These are phyloP conservation scores for Fusarium xylarioides DNA, from an alignment of 2,329 filamentous ascomycete species.

Conservation along the genomic window DNA sequence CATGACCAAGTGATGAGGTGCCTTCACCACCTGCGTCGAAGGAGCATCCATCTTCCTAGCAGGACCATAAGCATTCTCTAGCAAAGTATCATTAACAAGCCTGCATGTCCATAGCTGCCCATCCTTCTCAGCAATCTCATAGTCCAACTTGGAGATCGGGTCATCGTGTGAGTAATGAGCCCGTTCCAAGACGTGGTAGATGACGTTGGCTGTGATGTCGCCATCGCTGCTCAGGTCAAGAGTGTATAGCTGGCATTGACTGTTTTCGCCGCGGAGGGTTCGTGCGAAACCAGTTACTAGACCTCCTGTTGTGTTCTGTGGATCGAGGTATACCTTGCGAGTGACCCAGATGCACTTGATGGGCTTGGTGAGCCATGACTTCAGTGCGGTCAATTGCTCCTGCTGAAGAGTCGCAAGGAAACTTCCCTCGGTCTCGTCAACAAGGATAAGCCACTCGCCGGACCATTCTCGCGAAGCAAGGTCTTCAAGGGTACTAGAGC, in stretches of 20 bases:
- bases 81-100: slow-evolving; percentile 27
- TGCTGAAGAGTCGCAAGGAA: slow-evolving; percentile 26
- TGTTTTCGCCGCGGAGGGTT: slow-evolving; percentile 33
- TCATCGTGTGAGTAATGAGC: slow-evolving; percentile 33
- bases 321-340: slow-evolving; percentile 34
- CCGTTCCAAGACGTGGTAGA: slow-evolving; percentile 31
- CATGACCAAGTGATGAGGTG: slow-evolving; percentile 26
- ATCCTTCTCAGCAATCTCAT: slow-evolving; percentile 37
- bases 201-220: slow-evolving; percentile 3
- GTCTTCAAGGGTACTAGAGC: slow-evolving; percentile 20
- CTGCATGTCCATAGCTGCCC: slow-evolving; percentile 38
- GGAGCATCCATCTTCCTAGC: slow-evolving; percentile 27
- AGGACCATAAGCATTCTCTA: slow-evolving; percentile 35
- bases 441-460: slow-evolving; percentile 31
- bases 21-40: slow-evolving; percentile 7
- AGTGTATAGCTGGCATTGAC: slow-evolving; percentile 35
- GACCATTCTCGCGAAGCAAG: slow-evolving; percentile 23
- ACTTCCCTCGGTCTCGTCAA: slow-evolving; percentile 33
- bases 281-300: slow-evolving; percentile 38
- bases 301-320: slow-evolving; percentile 32
- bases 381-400: slow-evolving; percentile 25
- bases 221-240: slow-evolving; percentile 34
- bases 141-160: slow-evolving; percentile 35
- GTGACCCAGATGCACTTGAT: slow-evolving; percentile 39
- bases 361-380: slow-evolving; percentile 24